These are phyloP conservation scores for Mycena sanguinolenta DNA, from an alignment of 768 basidiomycete genomes.

Conservation along the genomic window DNA sequence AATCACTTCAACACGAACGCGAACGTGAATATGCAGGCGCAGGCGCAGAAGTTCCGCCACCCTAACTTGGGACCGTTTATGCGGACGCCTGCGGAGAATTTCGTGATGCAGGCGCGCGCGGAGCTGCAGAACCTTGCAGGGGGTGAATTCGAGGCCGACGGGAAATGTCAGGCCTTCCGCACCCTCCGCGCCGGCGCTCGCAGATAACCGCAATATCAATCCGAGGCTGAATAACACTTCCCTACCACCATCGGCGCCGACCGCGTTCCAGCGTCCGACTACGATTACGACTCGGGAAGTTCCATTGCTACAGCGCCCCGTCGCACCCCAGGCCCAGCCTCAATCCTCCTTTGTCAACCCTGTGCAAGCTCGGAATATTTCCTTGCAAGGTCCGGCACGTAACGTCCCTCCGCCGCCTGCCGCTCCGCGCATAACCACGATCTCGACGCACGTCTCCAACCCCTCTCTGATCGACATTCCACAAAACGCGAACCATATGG, in stretches of 20 bases:
- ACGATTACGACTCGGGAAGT: not conserved
- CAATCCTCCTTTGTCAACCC: too few relatives aligned
- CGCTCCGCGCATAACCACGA: not conserved
- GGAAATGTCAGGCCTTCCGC: not conserved
- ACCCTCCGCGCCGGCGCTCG: not conserved
- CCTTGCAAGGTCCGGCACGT: not conserved
- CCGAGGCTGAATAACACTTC: not conserved
- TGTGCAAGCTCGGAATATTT: not conserved
- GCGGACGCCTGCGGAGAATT: not conserved
- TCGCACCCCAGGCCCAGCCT: not conserved
- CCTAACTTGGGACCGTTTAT: not conserved
- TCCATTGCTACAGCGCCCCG: not conserved
- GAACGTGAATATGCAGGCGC: not conserved
- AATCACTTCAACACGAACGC: slow-evolving; percentile 13
- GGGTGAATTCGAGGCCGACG: not conserved
- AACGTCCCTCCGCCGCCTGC: not conserved
- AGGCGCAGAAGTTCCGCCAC: not conserved
- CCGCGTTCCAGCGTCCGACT: not conserved
- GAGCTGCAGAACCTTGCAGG: not conserved
- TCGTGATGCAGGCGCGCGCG: slow-evolving; percentile 7
- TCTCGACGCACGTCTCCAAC: not conserved
- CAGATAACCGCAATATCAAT: not conserved
- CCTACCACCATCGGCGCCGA: not conserved
- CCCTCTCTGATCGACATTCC: not conserved
- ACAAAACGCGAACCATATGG: too few relatives aligned